A percentile compares a stretch with the other conserved stretches of the same genome.
phyloP scores from a whole-genome alignment of 2,329 filamentous ascomycete species.

The Penicillium frequentans region DNA sequence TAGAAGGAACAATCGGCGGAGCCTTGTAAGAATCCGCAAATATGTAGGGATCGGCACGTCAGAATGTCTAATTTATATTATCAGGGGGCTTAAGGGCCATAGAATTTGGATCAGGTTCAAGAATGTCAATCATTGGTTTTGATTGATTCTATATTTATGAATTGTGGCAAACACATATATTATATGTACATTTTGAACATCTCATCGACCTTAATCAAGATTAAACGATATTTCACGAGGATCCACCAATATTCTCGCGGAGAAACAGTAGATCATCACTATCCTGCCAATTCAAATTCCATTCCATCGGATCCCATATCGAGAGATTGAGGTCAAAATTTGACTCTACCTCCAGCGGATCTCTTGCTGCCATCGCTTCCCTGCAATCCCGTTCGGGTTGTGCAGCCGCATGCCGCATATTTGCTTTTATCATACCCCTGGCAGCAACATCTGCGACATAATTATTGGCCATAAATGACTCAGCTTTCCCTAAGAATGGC shows the following conservation, averaged over 20 bases:
- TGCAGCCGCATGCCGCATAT: not conserved
- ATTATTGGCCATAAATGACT: slow-evolving; percentile 3
- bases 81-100: no score
- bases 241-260: not conserved
- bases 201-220: no score
- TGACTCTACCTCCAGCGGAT: not conserved
- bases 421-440: slow-evolving; percentile 2
- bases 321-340: not conserved
- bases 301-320: slow-evolving; percentile 2
- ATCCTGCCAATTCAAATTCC: slow-evolving; percentile 1
- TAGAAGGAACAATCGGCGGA: no score
- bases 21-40: no score
- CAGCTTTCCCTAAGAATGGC: not conserved
- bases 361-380: not conserved
- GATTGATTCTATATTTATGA: no score
- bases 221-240: not conserved
- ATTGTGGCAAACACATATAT: no score
- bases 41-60: no score
- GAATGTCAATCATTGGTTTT: no score
- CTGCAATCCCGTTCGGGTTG: not conserved
- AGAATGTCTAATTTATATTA: no score
- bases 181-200: no score
- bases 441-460: slow-evolving; percentile 4
- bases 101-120: no score
- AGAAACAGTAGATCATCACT: not conserved